Evolutionary conservation across 192 early-diverging fungal species (phyloP).

Genomic region (Phlyctochytrium bullatum): DNA sequence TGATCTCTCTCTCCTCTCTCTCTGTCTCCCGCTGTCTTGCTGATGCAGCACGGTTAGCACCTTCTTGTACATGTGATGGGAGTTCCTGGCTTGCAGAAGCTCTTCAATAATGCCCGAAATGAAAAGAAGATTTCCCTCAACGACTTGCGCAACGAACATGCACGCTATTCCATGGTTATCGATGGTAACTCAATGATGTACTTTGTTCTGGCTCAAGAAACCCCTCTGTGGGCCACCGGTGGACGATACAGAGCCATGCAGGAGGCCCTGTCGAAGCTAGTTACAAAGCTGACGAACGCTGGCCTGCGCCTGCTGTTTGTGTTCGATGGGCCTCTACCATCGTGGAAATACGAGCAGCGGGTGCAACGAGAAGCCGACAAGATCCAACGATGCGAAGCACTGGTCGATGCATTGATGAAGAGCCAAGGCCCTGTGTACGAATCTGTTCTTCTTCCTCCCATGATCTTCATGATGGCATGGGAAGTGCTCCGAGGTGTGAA

Average conservation of each 20-base stretch:
- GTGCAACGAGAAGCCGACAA: conserved; percentile 22
- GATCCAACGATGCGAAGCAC: conserved; percentile 3
- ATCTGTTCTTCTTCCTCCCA: neutral
- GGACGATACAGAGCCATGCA: no score
- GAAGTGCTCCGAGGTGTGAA: neutral
- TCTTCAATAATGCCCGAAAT: neutral
- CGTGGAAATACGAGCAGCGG: conserved; percentile 25
- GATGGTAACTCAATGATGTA: neutral
- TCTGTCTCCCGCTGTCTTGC: no score
- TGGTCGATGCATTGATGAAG: neutral
- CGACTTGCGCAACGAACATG: neutral
- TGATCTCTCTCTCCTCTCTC: no score
- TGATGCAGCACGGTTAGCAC: no score
- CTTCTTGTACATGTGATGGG: no score
- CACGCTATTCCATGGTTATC: neutral
- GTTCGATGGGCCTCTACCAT: conserved; percentile 29
- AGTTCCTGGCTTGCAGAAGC: neutral
- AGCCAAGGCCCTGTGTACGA: neutral
- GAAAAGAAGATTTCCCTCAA: neutral
- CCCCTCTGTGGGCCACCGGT: no score
- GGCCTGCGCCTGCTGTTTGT: conserved; percentile 9
- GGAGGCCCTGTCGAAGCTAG: no score
- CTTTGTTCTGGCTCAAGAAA: neutral
- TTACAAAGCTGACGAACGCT: no score
- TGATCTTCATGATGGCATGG: neutral